Evolutionary conservation across 768 basidiomycete species (phyloP), one percentile per base, ranked within the genome.

Genomic region (Kwoniella dendrophila): DNA sequence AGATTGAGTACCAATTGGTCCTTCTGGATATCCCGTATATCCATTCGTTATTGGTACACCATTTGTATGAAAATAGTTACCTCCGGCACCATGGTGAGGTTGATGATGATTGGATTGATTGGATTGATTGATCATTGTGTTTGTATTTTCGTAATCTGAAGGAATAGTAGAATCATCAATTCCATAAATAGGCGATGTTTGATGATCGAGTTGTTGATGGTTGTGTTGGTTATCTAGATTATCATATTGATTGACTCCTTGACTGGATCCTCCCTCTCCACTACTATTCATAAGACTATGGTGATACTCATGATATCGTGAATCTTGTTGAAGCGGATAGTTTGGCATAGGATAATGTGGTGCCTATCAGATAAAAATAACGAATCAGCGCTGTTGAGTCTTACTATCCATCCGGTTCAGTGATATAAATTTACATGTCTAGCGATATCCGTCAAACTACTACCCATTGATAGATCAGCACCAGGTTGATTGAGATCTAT

Each of bases 361-460:
- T 33, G 49, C 33, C 49, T 51, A 34, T 48, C 36, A 18, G 4
- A 29, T 32, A 3, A 33, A 20, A 8, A 32, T 20, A 33, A 33
- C 32, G 10, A n/a, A 20, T 26, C 20, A 51, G 26, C 50, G 27
- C 50, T 32, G 44, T 52, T 41, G 34, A 6, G 6, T 20, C 41
- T 8, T 20, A 43, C 12, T 18, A 54, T 56, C 27, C 44, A 16
- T 43, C 45, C 14, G 40, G 38, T 36, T 33, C 30, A 52, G 14
- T 8, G 27, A 29, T n/a, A 33, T 2, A 26, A 3, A 55, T 38
- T 22, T 38, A 55, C 53, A 1, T 55, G 38, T 16, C 38, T 29
- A 16, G 53, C 44, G 8, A 60, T 29, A 44, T 60, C 59, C 48
- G 52, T 58, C 56, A 58, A 49, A 16, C 47, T 32, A 10, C 32